phyloP scores from a whole-genome alignment of 129 eudicot species.

The Kitagawia praeruptora region DNA sequence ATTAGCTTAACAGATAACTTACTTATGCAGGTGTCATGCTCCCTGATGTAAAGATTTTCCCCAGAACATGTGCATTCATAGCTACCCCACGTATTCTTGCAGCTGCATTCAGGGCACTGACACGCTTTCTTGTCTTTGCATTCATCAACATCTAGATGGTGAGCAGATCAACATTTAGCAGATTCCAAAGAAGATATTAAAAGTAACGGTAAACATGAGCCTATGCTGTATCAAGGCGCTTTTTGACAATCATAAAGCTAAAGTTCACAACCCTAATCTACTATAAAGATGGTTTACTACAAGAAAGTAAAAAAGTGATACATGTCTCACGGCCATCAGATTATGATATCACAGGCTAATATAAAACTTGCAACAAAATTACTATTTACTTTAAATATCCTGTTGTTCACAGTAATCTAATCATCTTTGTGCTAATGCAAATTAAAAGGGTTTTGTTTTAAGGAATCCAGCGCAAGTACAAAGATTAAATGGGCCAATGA shows the following conservation, averaged over 20 bases:
- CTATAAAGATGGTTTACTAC: neutral
- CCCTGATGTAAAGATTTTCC: slow-evolving; percentile 73
- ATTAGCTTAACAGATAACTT: slow-evolving; percentile 6
- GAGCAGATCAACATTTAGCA: neutral
- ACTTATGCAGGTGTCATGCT: slow-evolving; percentile 97
- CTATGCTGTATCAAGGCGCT: neutral
- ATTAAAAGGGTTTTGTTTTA: neutral
- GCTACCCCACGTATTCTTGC: slow-evolving; percentile 96
- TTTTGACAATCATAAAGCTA: neutral
- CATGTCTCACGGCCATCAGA: neutral
- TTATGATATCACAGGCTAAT: neutral
- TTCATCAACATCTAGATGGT: slow-evolving; percentile 66
- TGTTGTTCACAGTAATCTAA: neutral
- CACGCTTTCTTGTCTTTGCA: slow-evolving; percentile 92
- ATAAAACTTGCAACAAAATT: neutral
- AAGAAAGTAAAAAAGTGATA: neutral
- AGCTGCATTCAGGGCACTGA: slow-evolving; percentile 90
- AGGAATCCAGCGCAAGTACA: neutral
- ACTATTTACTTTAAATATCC: neutral
- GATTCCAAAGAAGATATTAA: neutral
- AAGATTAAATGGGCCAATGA: neutral
- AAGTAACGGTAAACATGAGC: neutral
- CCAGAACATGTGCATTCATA: slow-evolving; percentile 83
- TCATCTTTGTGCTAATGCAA: neutral
- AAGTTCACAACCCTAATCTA: neutral